These are phyloP conservation scores for Aspergillus wentii DNA, from an alignment of 495 filamentous ascomycete species.

Conservation along the genomic window DNA sequence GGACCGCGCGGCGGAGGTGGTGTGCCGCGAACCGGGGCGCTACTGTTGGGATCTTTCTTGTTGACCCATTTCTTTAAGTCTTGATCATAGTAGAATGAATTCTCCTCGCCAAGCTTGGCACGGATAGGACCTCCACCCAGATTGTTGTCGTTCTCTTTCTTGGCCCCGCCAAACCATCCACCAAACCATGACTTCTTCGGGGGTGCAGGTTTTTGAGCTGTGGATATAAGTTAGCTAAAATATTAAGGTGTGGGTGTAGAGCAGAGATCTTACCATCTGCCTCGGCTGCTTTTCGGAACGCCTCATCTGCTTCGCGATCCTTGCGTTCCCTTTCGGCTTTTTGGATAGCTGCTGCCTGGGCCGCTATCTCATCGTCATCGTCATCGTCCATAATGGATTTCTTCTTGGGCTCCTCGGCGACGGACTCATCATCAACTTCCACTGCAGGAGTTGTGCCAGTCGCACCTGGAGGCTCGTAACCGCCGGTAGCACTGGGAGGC, in stretches of 20 bases:
- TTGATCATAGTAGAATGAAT: slow-evolving; percentile 87
- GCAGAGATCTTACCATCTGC: slow-evolving; percentile 61
- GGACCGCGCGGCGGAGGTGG: slow-evolving; percentile 48
- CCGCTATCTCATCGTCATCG: slow-evolving; percentile 43
- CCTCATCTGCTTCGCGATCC: slow-evolving; percentile 60
- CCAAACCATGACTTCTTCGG: slow-evolving; percentile 80
- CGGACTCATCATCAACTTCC: slow-evolving; percentile 31
- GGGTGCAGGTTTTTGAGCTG: slow-evolving; percentile 36
- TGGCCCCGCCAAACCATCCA: slow-evolving; percentile 79
- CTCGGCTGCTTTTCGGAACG: slow-evolving; percentile 78
- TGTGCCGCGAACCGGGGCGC: slow-evolving; percentile 43
- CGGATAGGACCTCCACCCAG: slow-evolving; percentile 60
- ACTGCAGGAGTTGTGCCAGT: slow-evolving; percentile 16
- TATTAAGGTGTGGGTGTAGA: neutral
- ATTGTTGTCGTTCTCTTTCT: slow-evolving; percentile 56
- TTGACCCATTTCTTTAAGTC: slow-evolving; percentile 97
- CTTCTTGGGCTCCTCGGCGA: slow-evolving; percentile 60
- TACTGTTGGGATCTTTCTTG: slow-evolving; percentile 66
- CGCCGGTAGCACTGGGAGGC: slow-evolving; percentile 17
- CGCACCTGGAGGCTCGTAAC: slow-evolving; percentile 35
- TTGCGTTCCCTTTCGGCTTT: slow-evolving; percentile 48
- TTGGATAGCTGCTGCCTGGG: slow-evolving; percentile 49
- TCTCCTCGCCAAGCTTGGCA: slow-evolving; percentile 94
- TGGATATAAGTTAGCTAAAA: slow-evolving; percentile 17
- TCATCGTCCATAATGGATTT: slow-evolving; percentile 80